Evolutionary conservation across 306 rosid species (phyloP).

Genomic region (Medicago ruthenica): DNA sequence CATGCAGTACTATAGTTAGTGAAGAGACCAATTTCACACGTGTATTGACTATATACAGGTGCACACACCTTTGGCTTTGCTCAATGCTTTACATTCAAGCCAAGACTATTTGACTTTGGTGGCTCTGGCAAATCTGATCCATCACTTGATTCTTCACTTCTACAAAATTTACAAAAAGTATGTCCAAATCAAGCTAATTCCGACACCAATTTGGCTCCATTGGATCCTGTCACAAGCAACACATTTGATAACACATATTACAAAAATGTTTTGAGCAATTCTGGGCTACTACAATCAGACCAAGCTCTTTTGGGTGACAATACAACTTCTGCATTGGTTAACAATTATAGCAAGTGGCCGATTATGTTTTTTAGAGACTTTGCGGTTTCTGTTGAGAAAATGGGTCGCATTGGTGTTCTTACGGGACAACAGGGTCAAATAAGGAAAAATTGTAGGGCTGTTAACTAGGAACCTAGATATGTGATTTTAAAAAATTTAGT

Average conservation of each 20-base stretch:
- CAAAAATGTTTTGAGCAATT: conserved; percentile 66
- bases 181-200: conserved; percentile 76
- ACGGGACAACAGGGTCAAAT: conserved; percentile 75
- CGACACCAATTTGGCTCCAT: conserved; percentile 66
- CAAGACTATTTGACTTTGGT: conserved; percentile 69
- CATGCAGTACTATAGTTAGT: no score
- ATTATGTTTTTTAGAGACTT: conserved; percentile 64
- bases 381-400: conserved; percentile 69
- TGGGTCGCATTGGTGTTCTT: conserved; percentile 75
- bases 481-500: background rate
- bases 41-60: conserved; percentile 47
- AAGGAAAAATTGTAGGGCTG: conserved; percentile 70
- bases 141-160: conserved; percentile 54
- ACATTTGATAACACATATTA: conserved; percentile 75
- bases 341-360: conserved; percentile 64
- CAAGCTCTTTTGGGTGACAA: conserved; percentile 72
- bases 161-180: conserved; percentile 48
- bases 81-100: conserved; percentile 84
- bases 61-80: conserved; percentile 91
- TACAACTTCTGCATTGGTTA: conserved; percentile 63
- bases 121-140: conserved; percentile 83
- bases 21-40: no score
- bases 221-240: conserved; percentile 58
- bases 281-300: conserved; percentile 80
- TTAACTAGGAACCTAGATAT: conserved; percentile 46